Percentiles rank a stretch among this genome's conserved stretches.
These are phyloP conservation scores for Ustilago cynodontis DNA, from an alignment of 1,284 basidiomycete genomes.

Conservation along the genomic window DNA sequence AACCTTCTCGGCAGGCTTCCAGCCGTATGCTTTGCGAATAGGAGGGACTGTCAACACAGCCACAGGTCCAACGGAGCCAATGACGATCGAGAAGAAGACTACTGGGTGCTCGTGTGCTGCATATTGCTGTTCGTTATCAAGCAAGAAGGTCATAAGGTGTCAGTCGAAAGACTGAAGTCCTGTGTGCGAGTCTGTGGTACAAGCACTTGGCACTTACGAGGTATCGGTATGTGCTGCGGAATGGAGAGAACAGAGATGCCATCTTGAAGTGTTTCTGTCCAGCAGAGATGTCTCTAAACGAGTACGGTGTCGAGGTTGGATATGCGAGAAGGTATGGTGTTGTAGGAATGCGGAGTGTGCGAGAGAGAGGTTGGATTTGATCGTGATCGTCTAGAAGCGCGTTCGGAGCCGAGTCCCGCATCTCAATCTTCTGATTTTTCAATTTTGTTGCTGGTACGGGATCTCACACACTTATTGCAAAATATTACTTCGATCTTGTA, in stretches of 20 bases:
- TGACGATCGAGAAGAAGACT: conserved; percentile 85
- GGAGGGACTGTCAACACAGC: conserved; percentile 83
- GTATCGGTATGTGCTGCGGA: conserved; percentile 64
- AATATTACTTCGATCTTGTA: neutral
- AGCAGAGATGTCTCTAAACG: neutral
- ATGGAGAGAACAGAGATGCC: conserved; percentile 60
- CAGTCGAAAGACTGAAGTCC: conserved; percentile 21
- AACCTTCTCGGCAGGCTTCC: conserved; percentile 79
- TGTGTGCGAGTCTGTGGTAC: too few relatives aligned
- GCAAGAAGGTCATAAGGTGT: neutral
- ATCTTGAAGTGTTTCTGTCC: conserved; percentile 20
- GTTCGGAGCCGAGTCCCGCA: conserved; percentile 13
- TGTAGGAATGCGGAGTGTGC: neutral
- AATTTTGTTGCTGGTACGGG: neutral
- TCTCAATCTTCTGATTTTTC: neutral
- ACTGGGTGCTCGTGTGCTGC: conserved; percentile 92
- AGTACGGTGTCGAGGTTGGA: neutral
- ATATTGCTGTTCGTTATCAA: conserved; percentile 74
- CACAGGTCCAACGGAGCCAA: conserved; percentile 78
- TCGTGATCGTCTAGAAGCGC: conserved; percentile 28
- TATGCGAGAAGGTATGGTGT: neutral
- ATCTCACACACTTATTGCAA: neutral
- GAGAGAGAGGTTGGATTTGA: conserved; percentile 1
- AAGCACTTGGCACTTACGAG: conserved; percentile 55
- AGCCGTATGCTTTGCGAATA: conserved; percentile 80